Evolutionary conservation across 495 filamentous ascomycete species (phyloP).

Genomic region (Pseudomonodictys pantanalensis): DNA sequence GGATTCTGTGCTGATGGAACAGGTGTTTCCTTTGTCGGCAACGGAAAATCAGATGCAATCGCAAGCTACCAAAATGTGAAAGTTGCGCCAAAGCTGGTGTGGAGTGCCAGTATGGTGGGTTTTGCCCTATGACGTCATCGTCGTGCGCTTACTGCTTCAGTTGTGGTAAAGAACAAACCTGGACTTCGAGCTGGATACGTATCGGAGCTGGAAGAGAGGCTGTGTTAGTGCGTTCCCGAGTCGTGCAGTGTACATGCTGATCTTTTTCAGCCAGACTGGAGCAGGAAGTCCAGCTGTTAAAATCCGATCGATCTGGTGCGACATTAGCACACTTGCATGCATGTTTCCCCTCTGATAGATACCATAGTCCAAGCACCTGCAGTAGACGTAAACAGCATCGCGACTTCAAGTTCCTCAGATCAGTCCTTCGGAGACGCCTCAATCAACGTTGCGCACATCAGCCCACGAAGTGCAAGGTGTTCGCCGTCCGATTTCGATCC

Average conservation of each 20-base stretch:
- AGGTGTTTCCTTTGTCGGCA: conserved; percentile 22
- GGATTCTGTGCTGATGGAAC: background rate
- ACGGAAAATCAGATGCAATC: conserved; percentile 16
- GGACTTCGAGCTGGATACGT: conserved; percentile 40
- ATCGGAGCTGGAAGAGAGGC: conserved; percentile 33
- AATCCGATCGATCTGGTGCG: conserved; percentile 18
- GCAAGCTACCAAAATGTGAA: conserved; percentile 20
- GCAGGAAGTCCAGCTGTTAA: conserved; percentile 25
- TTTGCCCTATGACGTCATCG: background rate
- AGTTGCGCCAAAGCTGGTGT: conserved; percentile 8
- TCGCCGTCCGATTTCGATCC: conserved; percentile 26
- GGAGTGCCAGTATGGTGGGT: conserved; percentile 19
- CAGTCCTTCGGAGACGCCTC: conserved; percentile 6
- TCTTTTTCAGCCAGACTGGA: conserved; percentile 12
- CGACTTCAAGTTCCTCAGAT: background rate
- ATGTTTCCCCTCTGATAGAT: background rate
- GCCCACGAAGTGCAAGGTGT: conserved; percentile 3
- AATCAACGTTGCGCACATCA: background rate
- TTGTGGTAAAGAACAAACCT: conserved; percentile 31
- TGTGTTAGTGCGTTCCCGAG: conserved; percentile 21
- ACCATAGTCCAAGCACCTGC: background rate
- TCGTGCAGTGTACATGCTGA: conserved; percentile 1
- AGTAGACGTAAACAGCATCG: conserved; percentile 1
- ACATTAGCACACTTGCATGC: background rate
- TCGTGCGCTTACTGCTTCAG: conserved; percentile 7